Evolutionary conservation across 2,329 filamentous ascomycete species (phyloP), one percentile per base, ranked within the genome.

Genomic region (Dactylellina haptotyla): DNA sequence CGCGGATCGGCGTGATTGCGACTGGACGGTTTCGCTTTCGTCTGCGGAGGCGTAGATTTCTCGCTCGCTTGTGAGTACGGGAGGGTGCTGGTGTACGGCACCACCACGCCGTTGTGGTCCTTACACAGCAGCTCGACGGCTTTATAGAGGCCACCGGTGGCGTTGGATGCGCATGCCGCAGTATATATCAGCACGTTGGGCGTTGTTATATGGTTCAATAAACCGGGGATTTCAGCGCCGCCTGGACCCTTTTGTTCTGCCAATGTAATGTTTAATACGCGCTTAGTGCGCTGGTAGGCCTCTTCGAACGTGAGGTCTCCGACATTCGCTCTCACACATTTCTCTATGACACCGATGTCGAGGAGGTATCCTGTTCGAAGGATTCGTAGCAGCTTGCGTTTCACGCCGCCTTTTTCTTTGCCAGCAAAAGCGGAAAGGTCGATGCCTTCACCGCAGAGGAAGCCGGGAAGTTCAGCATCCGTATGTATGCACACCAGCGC

Each of bases 301-400:
- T 97, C 94, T 80, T 96, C 92, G 78, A 98, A 98, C 0, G 93
- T 97, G 75, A 96, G 80, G 78, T 97, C 90, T 8, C 93, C 93
- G 12, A 97, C 88, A 76, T 97, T 96, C 12, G 89, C 88, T 66
- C 90, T 86, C 12, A 97, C 90, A 76, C 92, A 94, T 69, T 93
- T 87, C 79, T 96, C 92, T 48, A 98, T 82, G 8, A 96, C 89
- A 41, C 86, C 87, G 2, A 92, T 87, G 79, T 97, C 93, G 28
- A 96, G 85, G 70, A 97, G 90, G 78, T 96, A 92, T 0, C 93
- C 93, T 76, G 93, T 89, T 39, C 84, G 84, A 54, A 89, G 84
- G 78, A 94, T 93, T 48, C 93, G 86, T 62, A 83, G 84, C 8
- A 90, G 79, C 50, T 92, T 87, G 26, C 91, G 86, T 37, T 80